Conservation (phyloP, 331 rosid species). For the Erythrophleum ivorense region DNA sequence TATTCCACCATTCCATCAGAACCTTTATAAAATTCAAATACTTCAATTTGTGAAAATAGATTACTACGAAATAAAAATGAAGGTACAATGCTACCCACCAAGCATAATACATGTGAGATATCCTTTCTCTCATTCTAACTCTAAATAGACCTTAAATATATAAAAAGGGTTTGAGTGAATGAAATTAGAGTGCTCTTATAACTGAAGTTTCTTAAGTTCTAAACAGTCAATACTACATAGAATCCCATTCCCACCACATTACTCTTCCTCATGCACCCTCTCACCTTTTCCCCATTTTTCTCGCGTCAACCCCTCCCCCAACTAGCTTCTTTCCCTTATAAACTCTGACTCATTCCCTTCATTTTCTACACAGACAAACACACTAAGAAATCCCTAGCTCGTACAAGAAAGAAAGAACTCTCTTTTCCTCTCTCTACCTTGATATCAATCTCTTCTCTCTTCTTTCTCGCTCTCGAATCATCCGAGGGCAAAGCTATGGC, state of each 20-base stretch:
- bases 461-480: slow-evolving; percentile 17
- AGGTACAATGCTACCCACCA: too few relatives aligned
- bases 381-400: not conserved
- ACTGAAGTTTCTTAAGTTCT: slow-evolving; percentile 35
- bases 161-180: not conserved
- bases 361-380: slow-evolving; percentile 42
- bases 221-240: slow-evolving; percentile 33
- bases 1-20: too few relatives aligned
- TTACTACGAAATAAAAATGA: too few relatives aligned
- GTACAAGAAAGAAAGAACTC: not conserved
- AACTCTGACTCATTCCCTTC: slow-evolving; percentile 46
- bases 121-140: too few relatives aligned
- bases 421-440: not conserved
- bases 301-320: slow-evolving; percentile 68
- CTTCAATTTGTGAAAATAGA: too few relatives aligned
- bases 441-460: not conserved
- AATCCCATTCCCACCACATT: slow-evolving; percentile 30
- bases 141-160: slow-evolving; percentile 6
- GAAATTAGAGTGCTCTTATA: slow-evolving; percentile 26
- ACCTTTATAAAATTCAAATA: too few relatives aligned
- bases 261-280: slow-evolving; percentile 56
- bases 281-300: slow-evolving; percentile 57
- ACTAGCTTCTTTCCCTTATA: slow-evolving; percentile 47
- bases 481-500: slow-evolving; percentile 66
- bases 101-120: too few relatives aligned